Percentiles rank a stretch among this genome's conserved stretches.
These are phyloP conservation scores for Peronospora tabacina DNA, from an alignment of 352 stramenopile genomes.

Conservation along the genomic window DNA sequence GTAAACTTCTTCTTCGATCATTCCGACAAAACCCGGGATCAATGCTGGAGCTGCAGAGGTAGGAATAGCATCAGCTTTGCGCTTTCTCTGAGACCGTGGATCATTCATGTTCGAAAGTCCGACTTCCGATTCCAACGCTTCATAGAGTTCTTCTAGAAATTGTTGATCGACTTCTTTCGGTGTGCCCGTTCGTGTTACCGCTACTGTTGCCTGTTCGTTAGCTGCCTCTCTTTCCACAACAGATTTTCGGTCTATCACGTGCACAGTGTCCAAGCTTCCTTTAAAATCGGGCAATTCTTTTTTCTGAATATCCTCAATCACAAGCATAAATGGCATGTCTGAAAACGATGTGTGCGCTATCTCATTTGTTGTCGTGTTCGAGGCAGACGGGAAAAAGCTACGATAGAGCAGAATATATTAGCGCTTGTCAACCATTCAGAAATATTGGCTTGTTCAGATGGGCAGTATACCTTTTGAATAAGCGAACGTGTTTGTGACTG, in stretches of 20 bases:
- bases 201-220: conserved; percentile 18
- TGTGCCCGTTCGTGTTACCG: conserved; percentile 14
- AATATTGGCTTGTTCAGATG: not conserved
- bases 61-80: conserved; percentile 19
- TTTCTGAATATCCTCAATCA: conserved; percentile 4
- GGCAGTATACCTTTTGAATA: conserved; percentile 38
- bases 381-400: conserved; percentile 28
- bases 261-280: conserved; percentile 17
- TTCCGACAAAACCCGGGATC: conserved; percentile 42
- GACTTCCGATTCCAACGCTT: conserved; percentile 27
- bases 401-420: conserved; percentile 6
- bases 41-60: conserved; percentile 6
- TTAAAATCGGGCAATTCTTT: conserved; percentile 17
- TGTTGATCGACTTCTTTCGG: conserved; percentile 12
- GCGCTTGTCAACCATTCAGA: conserved; percentile 1
- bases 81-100: conserved; percentile 8
- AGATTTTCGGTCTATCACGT: conserved; percentile 35
- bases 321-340: conserved; percentile 23
- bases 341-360: conserved; percentile 11
- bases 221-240: conserved; percentile 31
- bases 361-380: not conserved
- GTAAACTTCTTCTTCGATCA: conserved; percentile 56
- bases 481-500: conserved; percentile 27
- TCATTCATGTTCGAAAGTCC: conserved; percentile 1
- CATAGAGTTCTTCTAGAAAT: conserved; percentile 28